Base-by-base conservation (phyloP, 169 alveolate species). In the Cryptosporidium tyzzeri region DNA sequence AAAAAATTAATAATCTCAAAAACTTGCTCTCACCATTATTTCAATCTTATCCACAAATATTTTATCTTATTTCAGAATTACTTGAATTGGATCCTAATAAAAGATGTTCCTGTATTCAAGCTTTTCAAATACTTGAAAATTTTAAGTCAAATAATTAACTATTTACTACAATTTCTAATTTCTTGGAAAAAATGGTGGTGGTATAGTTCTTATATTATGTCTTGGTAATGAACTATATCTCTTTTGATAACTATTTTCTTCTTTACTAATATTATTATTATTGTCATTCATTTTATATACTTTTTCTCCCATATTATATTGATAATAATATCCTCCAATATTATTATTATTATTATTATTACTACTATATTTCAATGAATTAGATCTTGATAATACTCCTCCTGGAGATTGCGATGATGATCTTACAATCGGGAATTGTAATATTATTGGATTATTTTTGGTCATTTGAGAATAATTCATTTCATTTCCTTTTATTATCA, bases 161-260 rank as follows among this genome's bases (percentile, higher is more conserved):
- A 39, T 7, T 39, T 14, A 39, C 0, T 39, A 31, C 10, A 39
- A 39, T 39, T 39, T 73, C 58, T 23, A 73, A 39, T 69, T 73
- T 59, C 68, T 73, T 73, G 86, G 86, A 37, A 73, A 73, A 73
- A 73, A 73, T 53, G 86, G 86, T 55, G 86, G 86, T 59, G 86
- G 86, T 29, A 73, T 23, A n/a, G 86, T 73, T 59, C 58, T 73
- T 55, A 73, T 44, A 71, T 44, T 44, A 29, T 73, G 71, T 51
- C 58, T 73, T 62, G 89, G 89, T 59, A 80, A 14, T 61, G 89
- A 65, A 14, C 18, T 45, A 58, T 73, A 73, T 35, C 86, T 53
- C 37, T 59, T 73, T 58, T 65, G 71, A 18, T 18, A 37, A 18
- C 6, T 67, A 67, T 33, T 67, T 21, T 67, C 51, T 48, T 48